Evolutionary conservation across 495 filamentous ascomycete species (phyloP).

Genomic region (Umbilicaria muhlenbergii): DNA sequence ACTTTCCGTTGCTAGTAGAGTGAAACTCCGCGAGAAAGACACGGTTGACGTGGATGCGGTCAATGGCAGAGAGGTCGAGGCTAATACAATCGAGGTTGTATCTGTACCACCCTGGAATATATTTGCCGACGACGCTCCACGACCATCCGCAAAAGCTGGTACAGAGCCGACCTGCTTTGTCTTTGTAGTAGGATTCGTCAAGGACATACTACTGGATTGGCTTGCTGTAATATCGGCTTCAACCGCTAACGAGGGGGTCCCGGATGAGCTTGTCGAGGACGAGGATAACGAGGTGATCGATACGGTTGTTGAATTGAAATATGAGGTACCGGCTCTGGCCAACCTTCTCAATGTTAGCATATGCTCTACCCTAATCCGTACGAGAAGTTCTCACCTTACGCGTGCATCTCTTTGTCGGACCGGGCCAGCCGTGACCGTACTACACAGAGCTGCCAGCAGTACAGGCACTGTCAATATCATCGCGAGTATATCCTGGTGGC

Average conservation of each 20-base stretch:
- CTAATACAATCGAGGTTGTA: neutral
- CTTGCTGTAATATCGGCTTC: no score
- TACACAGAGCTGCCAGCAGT: conserved; percentile 14
- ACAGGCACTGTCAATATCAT: neutral
- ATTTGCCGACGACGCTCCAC: neutral
- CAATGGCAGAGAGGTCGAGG: neutral
- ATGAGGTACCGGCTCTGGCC: no score
- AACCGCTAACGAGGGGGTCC: no score
- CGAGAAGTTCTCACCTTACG: conserved; percentile 3
- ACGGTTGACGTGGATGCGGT: neutral
- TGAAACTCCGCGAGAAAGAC: neutral
- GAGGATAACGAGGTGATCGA: no score
- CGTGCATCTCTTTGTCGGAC: conserved; percentile 5
- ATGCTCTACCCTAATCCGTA: no score
- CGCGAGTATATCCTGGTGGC: no score
- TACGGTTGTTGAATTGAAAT: no score
- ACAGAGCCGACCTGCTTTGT: conserved; percentile 2
- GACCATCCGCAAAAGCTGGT: neutral
- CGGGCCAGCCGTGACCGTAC: conserved; percentile 9
- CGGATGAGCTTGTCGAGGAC: no score
- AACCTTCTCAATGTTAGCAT: no score
- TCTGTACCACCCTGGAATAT: neutral
- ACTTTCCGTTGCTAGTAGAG: neutral
- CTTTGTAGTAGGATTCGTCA: neutral
- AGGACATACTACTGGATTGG: no score